Evolutionary conservation across 371 early-diverging fungal species (phyloP).

Genomic region (Lichtheimia ramosa): DNA sequence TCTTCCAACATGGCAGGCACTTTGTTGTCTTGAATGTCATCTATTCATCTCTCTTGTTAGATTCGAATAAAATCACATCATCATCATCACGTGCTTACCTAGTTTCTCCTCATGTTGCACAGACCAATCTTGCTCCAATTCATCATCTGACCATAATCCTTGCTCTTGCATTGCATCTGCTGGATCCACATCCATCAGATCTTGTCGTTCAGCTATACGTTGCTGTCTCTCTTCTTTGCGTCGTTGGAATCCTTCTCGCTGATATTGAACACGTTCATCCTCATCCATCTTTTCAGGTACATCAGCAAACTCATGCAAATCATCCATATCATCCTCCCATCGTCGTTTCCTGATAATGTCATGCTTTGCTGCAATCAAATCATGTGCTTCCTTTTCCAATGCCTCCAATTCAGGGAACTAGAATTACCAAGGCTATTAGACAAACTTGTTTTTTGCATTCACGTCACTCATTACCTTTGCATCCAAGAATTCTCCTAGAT

Average conservation of each 20-base stretch:
- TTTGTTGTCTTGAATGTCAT: conserved; percentile 18
- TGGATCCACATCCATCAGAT: not conserved
- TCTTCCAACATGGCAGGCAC: conserved; percentile 39
- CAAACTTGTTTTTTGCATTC: too few relatives aligned
- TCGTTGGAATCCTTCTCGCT: conserved; percentile 30
- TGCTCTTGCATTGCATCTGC: conserved; percentile 29
- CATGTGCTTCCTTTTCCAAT: conserved; percentile 56
- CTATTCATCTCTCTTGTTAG: conserved; percentile 1
- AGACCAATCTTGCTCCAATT: conserved; percentile 36
- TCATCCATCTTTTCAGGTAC: conserved; percentile 26
- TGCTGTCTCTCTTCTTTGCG: conserved; percentile 32
- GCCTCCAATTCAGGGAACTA: conserved; percentile 65
- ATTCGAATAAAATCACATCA: not conserved
- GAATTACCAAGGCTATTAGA: not conserved
- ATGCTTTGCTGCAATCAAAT: conserved; percentile 41
- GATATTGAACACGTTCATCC: conserved; percentile 33
- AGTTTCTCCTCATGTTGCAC: conserved; percentile 34
- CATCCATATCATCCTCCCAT: conserved; percentile 47
- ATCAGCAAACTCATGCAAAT: conserved; percentile 48
- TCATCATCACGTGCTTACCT: conserved; percentile 10
- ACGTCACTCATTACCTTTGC: conserved; percentile 45
- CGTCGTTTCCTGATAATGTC: conserved; percentile 41
- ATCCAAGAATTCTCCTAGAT: conserved; percentile 72
- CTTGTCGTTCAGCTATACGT: conserved; percentile 14
- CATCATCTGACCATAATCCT: conserved; percentile 59